Base-by-base conservation (phyloP, 768 basidiomycete species). In the Boletus fagicola region DNA sequence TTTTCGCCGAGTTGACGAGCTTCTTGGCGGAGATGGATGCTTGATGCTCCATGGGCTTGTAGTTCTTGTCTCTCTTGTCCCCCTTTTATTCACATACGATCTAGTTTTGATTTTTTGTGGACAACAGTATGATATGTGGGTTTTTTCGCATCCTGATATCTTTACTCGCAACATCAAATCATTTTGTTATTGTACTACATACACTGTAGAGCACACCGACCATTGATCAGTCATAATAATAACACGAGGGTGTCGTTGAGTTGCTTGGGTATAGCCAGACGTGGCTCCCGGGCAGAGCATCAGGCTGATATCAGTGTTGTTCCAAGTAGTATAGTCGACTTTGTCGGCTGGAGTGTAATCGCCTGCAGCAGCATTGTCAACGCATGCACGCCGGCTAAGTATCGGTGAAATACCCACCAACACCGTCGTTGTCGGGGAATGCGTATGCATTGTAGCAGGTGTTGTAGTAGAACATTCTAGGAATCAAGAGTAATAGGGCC, bases 251-350 rank as follows among this genome's bases (percentile, higher is more conserved):
- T 38, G 22, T 3, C 16, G 13, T 20, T 12, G 31, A 22, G 16
- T 20, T 26, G 5, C 26, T 47, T 30, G 35, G 39, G 16, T 35
- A 31, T 51, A 50, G 53, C 61, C 4, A 20, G 68, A 64, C 13
- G 62, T 56, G 9, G 43, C 13, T 20, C 5, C n/a, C 11, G 39
- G n/a, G 16, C 18, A 39, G 10, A 18, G 18, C 33, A 35, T 13
- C 31, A 33, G 31, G 11, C 31, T 33, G 31, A 33, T 35, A 35
- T 31, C 31, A 31, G 3, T 10, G 10, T 31, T 31, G 2, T 11
- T 31, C 10, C 31, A 31, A 31, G 11, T 28, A 28, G 2, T 30
- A 30, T 31, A 31, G 31, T 31, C 10, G 31, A 11, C 31, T 31
- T 31, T 2, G 10, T 11, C 11, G 9, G 30, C 30, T 9, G 30